These are phyloP conservation scores for Mucor lusitanicus DNA, from an alignment of 371 early-diverging fungal species.

Conservation along the genomic window DNA sequence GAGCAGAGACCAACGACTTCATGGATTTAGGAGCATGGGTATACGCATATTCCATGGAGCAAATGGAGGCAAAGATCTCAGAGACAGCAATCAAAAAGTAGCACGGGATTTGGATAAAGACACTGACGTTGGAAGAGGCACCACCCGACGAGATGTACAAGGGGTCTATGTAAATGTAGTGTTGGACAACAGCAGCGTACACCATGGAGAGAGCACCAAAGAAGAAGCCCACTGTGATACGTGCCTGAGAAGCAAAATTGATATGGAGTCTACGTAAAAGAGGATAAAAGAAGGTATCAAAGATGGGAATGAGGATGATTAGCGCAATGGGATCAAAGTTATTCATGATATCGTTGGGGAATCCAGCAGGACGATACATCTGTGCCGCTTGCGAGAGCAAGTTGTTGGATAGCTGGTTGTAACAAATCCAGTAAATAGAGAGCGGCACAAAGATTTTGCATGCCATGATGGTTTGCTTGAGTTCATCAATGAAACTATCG, in stretches of 20 bases:
- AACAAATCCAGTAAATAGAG: slow-evolving; percentile 78
- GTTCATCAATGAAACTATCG: slow-evolving; percentile 66
- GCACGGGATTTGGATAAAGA: slow-evolving; percentile 67
- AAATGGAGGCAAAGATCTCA: slow-evolving; percentile 57
- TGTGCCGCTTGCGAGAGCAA: slow-evolving; percentile 67
- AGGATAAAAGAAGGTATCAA: slow-evolving; percentile 68
- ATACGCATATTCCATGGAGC: slow-evolving; percentile 63
- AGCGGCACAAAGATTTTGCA: slow-evolving; percentile 71
- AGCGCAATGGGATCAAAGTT: slow-evolving; percentile 71
- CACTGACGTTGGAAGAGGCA: slow-evolving; percentile 32
- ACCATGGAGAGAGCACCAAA: slow-evolving; percentile 63
- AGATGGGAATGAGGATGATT: slow-evolving; percentile 69
- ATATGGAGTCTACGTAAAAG: slow-evolving; percentile 48
- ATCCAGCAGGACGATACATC: slow-evolving; percentile 59
- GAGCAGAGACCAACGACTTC: slow-evolving; percentile 69
- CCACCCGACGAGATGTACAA: slow-evolving; percentile 22
- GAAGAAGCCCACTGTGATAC: slow-evolving; percentile 61
- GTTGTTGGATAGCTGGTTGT: slow-evolving; percentile 71
- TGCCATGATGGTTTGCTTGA: slow-evolving; percentile 62
- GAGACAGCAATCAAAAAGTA: slow-evolving; percentile 66
- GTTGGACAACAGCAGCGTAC: slow-evolving; percentile 69
- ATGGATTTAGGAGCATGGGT: slow-evolving; percentile 66
- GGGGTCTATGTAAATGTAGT: slow-evolving; percentile 58
- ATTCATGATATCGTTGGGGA: slow-evolving; percentile 60
- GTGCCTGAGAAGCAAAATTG: slow-evolving; percentile 31